These are phyloP conservation scores for Debaryomyces singareniensis DNA, from an alignment of 1,139 yeast genomes.

Conservation along the genomic window DNA sequence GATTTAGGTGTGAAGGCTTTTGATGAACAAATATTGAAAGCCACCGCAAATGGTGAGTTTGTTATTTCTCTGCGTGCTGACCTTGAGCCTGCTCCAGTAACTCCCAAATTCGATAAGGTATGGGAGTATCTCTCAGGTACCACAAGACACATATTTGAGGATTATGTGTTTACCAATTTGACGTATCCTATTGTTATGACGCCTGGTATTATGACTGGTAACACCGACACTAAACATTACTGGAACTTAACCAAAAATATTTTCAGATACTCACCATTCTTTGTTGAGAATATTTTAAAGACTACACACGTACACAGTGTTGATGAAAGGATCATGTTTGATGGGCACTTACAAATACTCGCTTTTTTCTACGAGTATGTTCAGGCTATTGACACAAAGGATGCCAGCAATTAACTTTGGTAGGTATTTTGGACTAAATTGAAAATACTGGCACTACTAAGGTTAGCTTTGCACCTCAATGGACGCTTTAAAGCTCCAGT, in stretches of 20 bases:
- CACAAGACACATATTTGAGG: slow-evolving; percentile 40
- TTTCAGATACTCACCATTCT: slow-evolving; percentile 53
- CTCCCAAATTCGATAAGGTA: slow-evolving; percentile 31
- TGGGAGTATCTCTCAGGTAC: slow-evolving; percentile 38
- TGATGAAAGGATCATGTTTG: slow-evolving; percentile 31
- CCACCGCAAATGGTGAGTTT: slow-evolving; percentile 19
- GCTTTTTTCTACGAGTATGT: slow-evolving; percentile 37
- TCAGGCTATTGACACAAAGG: slow-evolving; percentile 18
- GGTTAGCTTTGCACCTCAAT: no score
- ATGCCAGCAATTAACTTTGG: slow-evolving; percentile 10
- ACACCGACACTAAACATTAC: slow-evolving; percentile 78
- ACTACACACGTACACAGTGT: slow-evolving; percentile 31
- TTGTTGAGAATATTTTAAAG: slow-evolving; percentile 11
- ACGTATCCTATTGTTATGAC: slow-evolving; percentile 45
- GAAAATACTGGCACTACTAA: background rate
- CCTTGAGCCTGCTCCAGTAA: slow-evolving; percentile 30
- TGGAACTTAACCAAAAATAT: slow-evolving; percentile 72
- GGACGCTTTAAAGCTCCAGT: no score
- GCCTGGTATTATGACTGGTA: slow-evolving; percentile 69
- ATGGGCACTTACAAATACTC: slow-evolving; percentile 33
- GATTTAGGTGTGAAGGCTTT: slow-evolving; percentile 17
- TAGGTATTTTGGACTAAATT: background rate
- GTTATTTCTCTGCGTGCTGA: slow-evolving; percentile 10
- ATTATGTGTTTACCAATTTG: slow-evolving; percentile 28
- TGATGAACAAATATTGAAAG: slow-evolving; percentile 16